A percentile compares a stretch with the other conserved stretches of the same genome.
These are phyloP conservation scores for Tubosaeta sp. DNA, from an alignment of 768 basidiomycete species.

Conservation along the genomic window DNA sequence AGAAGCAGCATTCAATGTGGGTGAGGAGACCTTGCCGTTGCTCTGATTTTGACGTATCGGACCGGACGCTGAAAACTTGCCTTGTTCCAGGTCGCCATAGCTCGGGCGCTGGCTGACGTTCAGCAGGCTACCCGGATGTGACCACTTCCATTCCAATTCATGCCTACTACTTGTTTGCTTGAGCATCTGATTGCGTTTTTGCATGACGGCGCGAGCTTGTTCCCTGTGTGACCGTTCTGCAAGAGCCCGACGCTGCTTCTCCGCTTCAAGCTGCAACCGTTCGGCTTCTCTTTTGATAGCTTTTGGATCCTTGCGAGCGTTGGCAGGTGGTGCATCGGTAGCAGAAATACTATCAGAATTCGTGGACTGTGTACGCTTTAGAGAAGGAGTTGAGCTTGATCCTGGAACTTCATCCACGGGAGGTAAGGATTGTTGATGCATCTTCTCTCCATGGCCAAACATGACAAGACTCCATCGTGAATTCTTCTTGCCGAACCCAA, in stretches of 20 bases:
- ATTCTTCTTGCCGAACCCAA: constrained; percentile 67
- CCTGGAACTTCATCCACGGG: constrained; percentile 70
- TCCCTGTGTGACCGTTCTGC: constrained; percentile 74
- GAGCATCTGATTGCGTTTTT: constrained; percentile 77
- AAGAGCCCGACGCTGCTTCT: constrained; percentile 76
- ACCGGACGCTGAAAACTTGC: constrained; percentile 54
- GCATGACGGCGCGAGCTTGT: constrained; percentile 88
- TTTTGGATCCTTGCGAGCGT: constrained; percentile 56
- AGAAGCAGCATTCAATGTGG: constrained; percentile 58
- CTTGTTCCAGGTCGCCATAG: constrained; percentile 33
- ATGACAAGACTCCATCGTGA: constrained; percentile 62
- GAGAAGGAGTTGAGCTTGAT: constrained; percentile 52
- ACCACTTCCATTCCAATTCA: constrained; percentile 61
- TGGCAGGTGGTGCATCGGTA: constrained; percentile 42
- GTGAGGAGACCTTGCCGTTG: constrained; percentile 37
- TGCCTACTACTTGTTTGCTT: constrained; percentile 47
- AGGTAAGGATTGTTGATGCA: constrained; percentile 54
- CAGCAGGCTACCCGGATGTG: constrained; percentile 39
- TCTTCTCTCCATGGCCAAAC: constrained; percentile 71
- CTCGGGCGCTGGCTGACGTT: constrained; percentile 35
- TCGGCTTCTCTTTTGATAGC: constrained; percentile 80
- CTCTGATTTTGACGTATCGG: constrained; percentile 59
- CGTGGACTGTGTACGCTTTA: constrained; percentile 76
- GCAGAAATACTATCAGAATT: constrained; percentile 70
- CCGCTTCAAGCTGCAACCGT: constrained; percentile 72